Base-by-base conservation (phyloP, 495 filamentous ascomycete genomes). In the Parathielavia hyrcaniae region DNA sequence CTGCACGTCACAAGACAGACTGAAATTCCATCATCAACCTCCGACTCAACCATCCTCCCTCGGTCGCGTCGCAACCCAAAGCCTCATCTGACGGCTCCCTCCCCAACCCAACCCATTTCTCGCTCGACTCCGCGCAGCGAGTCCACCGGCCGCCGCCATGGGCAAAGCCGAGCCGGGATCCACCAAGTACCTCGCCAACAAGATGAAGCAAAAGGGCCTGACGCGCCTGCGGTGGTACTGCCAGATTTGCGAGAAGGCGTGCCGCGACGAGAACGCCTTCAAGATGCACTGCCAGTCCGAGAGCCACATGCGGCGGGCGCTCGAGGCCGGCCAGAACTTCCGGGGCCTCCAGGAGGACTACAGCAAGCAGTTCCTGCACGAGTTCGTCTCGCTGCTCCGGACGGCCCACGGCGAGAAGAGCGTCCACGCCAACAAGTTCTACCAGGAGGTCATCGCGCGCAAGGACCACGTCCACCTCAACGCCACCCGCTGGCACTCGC, bases 381-480 rank as follows among this genome's bases (percentile, higher is more conserved):
- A 91, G 69, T 98, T 98, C 62, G 40, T 96, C 4, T 73, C 81
- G 57, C 76, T 87, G 5, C 75, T 98, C 11, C 76, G 80, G 46
- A 95, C 91, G 1, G 78, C 80, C 0, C 95, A 98, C 61, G 88
- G 89, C 40, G 87, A 91, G 67, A 97, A 97, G 74, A 75, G 81
- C 52, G 82, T 97, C 3, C 78, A 90, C 34, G 78, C 89, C 8
- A 97, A 97, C 60, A 84, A 88, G 51, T 97, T 96, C 68, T 99
- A 99, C 68, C 89, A 97, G 70, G 84, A 89, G 65, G 87, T 89
- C 61, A 92, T 93, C 59, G 73, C 75, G 16, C 77, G 88, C 69
- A 87, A 88, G 67, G 83, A 91, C 68, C 95, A 97, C 67, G 77
- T 90, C 14, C 95, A 97, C 67, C 87, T 97, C 85, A 97, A 96